Evolutionary conservation across 306 rosid species (phyloP).

Genomic region (Pyrus betulifolia): DNA sequence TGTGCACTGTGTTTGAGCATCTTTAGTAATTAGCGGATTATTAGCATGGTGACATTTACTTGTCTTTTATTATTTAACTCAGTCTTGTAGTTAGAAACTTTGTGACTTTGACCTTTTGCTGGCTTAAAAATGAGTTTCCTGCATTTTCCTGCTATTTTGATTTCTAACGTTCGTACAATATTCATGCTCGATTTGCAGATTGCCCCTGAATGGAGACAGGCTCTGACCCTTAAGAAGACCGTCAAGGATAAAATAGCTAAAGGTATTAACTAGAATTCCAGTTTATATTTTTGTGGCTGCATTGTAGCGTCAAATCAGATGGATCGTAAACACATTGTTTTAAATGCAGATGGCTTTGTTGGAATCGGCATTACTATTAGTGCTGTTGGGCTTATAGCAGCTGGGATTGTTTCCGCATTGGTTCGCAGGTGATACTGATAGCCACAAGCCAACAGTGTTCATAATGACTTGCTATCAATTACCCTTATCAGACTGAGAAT

Average conservation of each 20-base stretch:
- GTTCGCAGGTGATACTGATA: no score
- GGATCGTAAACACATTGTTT: no score
- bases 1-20: background rate
- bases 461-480: no score
- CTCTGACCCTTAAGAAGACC: conserved; percentile 54
- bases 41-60: background rate
- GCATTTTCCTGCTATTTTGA: background rate
- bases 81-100: background rate
- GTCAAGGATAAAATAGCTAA: conserved; percentile 62
- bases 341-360: no score
- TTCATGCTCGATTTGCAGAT: conserved; percentile 31
- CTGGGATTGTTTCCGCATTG: no score
- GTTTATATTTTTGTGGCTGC: background rate
- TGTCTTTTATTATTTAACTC: background rate
- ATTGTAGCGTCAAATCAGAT: no score
- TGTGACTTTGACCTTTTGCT: background rate
- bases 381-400: no score
- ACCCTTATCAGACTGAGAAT: no score
- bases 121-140: background rate
- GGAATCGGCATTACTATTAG: no score
- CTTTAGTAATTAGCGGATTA: background rate
- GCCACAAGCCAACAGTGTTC: no score
- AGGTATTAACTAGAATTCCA: conserved; percentile 32
- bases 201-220: conserved; percentile 97
- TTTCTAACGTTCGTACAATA: background rate